Percentiles rank a stretch among this genome's conserved stretches.
Conservation (phyloP, 495 filamentous ascomycete species). For the Parmelia sp. region DNA sequence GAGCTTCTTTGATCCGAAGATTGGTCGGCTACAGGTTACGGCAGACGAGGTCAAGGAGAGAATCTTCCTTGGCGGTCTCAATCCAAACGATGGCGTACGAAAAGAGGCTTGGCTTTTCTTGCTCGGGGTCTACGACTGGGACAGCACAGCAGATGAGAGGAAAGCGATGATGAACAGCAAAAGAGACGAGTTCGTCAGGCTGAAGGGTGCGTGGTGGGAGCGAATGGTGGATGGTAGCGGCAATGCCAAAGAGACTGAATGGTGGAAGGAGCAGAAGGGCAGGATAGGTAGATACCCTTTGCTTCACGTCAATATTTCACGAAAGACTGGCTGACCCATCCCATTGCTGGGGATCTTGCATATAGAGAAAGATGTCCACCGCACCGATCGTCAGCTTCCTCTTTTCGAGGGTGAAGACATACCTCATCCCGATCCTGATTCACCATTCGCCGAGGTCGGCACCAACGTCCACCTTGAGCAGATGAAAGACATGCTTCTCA, state of each 20-base stretch:
- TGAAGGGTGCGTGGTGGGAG: conserved; percentile 97
- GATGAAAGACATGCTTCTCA: conserved; percentile 97
- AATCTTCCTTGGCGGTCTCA: conserved; percentile 89
- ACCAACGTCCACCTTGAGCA: conserved; percentile 98
- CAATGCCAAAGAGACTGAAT: conserved; percentile 71
- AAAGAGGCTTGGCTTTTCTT: conserved; percentile 97
- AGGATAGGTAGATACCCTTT: conserved; percentile 68
- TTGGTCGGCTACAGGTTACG: conserved; percentile 69
- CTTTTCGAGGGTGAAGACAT: conserved; percentile 95
- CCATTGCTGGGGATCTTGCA: conserved; percentile 41
- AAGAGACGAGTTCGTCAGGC: conserved; percentile 84
- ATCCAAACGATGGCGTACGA: conserved; percentile 81
- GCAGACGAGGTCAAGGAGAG: conserved; percentile 91
- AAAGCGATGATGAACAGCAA: conserved; percentile 74
- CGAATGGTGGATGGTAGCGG: conserved; percentile 75
- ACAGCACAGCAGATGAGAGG: conserved; percentile 74
- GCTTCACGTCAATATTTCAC: neutral
- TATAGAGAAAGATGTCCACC: conserved; percentile 94
- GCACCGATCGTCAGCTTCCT: conserved; percentile 86
- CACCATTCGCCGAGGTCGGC: conserved; percentile 81
- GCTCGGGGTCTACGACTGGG: conserved; percentile 85
- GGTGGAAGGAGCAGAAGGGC: conserved; percentile 91
- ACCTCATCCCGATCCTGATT: conserved; percentile 95
- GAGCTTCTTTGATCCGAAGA: conserved; percentile 66
- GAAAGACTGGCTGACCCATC: conserved; percentile 35